These are phyloP conservation scores for Amphichorda felina DNA, from an alignment of 2,329 filamentous ascomycete genomes.

Conservation along the genomic window DNA sequence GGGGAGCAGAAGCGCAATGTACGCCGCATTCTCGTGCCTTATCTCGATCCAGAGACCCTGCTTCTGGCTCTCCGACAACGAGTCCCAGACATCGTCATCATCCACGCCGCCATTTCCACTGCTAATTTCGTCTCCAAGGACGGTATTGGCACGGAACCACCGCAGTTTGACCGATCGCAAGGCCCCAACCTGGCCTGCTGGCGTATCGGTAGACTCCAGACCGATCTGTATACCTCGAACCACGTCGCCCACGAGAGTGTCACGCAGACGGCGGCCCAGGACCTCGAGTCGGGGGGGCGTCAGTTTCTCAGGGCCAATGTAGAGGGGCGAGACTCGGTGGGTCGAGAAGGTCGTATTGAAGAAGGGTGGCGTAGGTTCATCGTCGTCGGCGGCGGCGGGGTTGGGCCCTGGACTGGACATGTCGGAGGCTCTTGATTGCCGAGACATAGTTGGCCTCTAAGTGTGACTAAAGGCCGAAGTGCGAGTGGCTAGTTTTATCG, in stretches of 20 bases:
- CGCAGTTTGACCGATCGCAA: slow-evolving; percentile 34
- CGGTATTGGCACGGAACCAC: slow-evolving; percentile 25
- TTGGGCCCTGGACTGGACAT: not conserved
- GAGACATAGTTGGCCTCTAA: not conserved
- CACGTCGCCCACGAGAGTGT: slow-evolving; percentile 44
- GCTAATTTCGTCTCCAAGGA: slow-evolving; percentile 18
- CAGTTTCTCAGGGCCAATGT: slow-evolving; percentile 29
- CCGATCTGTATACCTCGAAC: slow-evolving; percentile 48
- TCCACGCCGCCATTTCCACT: slow-evolving; percentile 1
- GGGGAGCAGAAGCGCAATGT: slow-evolving; percentile 38
- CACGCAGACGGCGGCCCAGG: slow-evolving; percentile 36
- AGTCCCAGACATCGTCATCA: slow-evolving; percentile 5
- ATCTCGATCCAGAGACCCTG: slow-evolving; percentile 32
- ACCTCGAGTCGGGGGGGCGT: slow-evolving; percentile 23
- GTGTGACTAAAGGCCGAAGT: too few relatives aligned
- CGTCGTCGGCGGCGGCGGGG: not conserved
- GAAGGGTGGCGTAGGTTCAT: slow-evolving; percentile 23
- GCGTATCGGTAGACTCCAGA: slow-evolving; percentile 27
- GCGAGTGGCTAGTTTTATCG: too few relatives aligned
- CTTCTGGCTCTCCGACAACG: slow-evolving; percentile 11
- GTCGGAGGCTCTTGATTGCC: not conserved
- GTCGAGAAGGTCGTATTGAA: slow-evolving; percentile 48
- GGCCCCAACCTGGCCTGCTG: slow-evolving; percentile 23
- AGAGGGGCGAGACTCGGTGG: slow-evolving; percentile 42
- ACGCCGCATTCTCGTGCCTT: slow-evolving; percentile 39